Conservation (phyloP, 2,329 filamentous ascomycete genomes). For the Mollisia scopiformis region DNA sequence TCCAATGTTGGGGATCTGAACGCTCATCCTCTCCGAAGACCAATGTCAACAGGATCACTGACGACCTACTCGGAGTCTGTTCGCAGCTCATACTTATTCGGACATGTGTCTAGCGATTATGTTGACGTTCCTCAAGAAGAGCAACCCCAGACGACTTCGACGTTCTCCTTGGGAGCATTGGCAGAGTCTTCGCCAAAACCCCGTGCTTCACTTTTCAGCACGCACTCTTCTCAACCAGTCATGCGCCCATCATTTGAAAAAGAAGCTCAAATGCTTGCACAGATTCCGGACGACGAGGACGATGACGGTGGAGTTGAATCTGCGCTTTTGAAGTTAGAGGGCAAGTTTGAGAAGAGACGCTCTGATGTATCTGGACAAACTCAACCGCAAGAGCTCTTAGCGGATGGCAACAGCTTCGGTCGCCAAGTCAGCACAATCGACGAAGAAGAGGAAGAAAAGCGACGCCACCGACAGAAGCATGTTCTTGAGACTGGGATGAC, state of each 20-base stretch:
- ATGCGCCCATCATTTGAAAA: constrained; percentile 82
- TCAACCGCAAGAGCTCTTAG: constrained; percentile 13
- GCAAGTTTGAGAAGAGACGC: constrained; percentile 68
- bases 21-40: constrained; percentile 49
- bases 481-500: constrained; percentile 46
- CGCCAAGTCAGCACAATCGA: constrained; percentile 29
- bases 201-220: constrained; percentile 59
- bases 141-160: constrained; percentile 45
- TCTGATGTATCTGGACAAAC: constrained; percentile 29
- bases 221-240: constrained; percentile 62
- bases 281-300: constrained; percentile 79
- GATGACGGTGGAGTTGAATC: constrained; percentile 90
- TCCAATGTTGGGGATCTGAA: constrained; percentile 67
- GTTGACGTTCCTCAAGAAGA: constrained; percentile 44
- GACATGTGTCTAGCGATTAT: constrained; percentile 44
- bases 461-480: constrained; percentile 49
- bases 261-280: constrained; percentile 83
- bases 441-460: constrained; percentile 43
- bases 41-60: constrained; percentile 61
- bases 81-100: constrained; percentile 55
- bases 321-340: constrained; percentile 90
- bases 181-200: constrained; percentile 52
- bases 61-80: constrained; percentile 64
- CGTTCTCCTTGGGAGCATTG: constrained; percentile 62
- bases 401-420: constrained; percentile 33